Conservation (phyloP, 352 stramenopile genomes). For the Phytophthora foliorum region DNA sequence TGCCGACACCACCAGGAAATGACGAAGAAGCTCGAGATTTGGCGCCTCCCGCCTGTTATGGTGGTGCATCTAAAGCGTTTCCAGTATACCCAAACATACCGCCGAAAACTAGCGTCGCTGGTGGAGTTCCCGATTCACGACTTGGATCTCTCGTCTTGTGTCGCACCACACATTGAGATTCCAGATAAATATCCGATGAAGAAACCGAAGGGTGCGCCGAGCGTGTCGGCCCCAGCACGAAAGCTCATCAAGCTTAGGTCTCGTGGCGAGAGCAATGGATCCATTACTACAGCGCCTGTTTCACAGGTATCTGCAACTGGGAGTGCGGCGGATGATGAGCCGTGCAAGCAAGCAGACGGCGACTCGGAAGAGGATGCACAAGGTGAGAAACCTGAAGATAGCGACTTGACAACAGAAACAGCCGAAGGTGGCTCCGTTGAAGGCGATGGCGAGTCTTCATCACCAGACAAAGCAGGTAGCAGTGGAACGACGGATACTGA, state of each 20-base stretch:
- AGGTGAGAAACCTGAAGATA: conserved; percentile 36
- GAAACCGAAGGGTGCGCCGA: conserved; percentile 39
- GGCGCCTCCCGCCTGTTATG: conserved; percentile 96
- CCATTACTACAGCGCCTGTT: conserved; percentile 8
- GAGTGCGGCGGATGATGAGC: conserved; percentile 22
- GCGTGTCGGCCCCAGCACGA: conserved; percentile 27
- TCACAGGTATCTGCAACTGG: conserved; percentile 22
- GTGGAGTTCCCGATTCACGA: conserved; percentile 97
- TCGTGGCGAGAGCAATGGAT: conserved; percentile 37
- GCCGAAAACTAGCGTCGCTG: conserved; percentile 89
- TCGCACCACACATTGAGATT: conserved; percentile 85
- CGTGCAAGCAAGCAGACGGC: conserved; percentile 19
- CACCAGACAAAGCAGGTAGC: conserved; percentile 17
- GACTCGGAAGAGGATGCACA: conserved; percentile 20
- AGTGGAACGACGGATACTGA: conserved; percentile 19
- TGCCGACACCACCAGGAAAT: conserved; percentile 96
- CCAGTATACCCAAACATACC: conserved; percentile 96
- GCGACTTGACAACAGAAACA: conserved; percentile 18
- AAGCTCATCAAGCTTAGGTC: conserved; percentile 48
- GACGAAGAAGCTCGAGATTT: conserved; percentile 99
- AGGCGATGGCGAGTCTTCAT: conserved; percentile 19
- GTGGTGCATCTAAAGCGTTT: conserved; percentile 99
- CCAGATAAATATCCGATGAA: conserved; percentile 87
- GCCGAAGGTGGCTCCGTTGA: conserved; percentile 16
- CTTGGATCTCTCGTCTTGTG: conserved; percentile 94